Conservation (phyloP, 805 yeast genomes). For the Isabelozyma heimii region DNA sequence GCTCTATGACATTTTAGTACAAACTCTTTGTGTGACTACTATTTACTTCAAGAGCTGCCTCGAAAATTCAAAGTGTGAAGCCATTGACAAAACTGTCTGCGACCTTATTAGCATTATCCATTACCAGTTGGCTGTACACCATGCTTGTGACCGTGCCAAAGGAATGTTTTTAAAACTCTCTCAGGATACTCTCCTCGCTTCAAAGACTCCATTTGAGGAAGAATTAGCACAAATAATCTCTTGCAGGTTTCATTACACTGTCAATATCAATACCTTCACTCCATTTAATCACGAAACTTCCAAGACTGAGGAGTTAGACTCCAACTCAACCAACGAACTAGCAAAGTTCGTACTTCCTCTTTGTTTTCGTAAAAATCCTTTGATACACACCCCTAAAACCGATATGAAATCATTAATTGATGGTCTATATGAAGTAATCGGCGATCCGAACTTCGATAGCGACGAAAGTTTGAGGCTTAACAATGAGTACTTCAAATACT, state of each 20-base stretch:
- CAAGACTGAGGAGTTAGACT: slow-evolving; percentile 23
- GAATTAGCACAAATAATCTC: slow-evolving; percentile 75
- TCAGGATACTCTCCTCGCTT: slow-evolving; percentile 49
- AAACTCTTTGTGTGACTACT: slow-evolving; percentile 34
- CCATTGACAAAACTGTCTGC: slow-evolving; percentile 19
- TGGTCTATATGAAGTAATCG: slow-evolving; percentile 64
- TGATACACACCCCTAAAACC: slow-evolving; percentile 57
- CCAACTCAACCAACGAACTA: slow-evolving; percentile 29
- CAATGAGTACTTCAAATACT: slow-evolving; percentile 41
- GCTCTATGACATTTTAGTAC: slow-evolving; percentile 45
- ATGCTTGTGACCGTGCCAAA: slow-evolving; percentile 63
- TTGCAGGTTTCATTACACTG: slow-evolving; percentile 71
- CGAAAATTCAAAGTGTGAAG: slow-evolving; percentile 20
- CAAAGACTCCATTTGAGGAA: slow-evolving; percentile 48
- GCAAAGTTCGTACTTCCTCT: slow-evolving; percentile 53
- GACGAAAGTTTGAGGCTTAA: slow-evolving; percentile 47
- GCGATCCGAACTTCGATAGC: slow-evolving; percentile 53
- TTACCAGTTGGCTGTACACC: slow-evolving; percentile 65
- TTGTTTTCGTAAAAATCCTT: slow-evolving; percentile 57
- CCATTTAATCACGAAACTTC: slow-evolving; percentile 64
- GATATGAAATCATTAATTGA: slow-evolving; percentile 77
- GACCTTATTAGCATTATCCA: slow-evolving; percentile 64
- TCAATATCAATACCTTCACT: slow-evolving; percentile 56
- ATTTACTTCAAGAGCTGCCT: slow-evolving; percentile 29
- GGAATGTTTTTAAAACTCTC: slow-evolving; percentile 63